These are phyloP conservation scores for Lipomyces lipofer DNA, from an alignment of 805 yeast species.

Conservation along the genomic window DNA sequence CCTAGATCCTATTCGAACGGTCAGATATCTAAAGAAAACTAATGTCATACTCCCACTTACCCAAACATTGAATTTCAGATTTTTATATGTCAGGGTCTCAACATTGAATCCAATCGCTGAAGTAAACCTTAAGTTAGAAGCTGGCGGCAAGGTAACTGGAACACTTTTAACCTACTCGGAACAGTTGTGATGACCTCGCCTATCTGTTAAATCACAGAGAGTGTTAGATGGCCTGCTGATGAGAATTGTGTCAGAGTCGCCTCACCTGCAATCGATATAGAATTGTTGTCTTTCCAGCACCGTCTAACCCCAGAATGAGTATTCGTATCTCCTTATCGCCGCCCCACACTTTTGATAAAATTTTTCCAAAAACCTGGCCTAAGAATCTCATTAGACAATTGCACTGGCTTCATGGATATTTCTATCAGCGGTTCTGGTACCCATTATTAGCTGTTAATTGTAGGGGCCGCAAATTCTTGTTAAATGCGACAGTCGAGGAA, in stretches of 20 bases:
- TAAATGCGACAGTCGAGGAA: too few species aligned
- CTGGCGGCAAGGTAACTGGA: neutral
- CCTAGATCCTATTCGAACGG: conserved; percentile 63
- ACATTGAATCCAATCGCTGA: conserved; percentile 60
- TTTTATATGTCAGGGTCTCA: conserved; percentile 78
- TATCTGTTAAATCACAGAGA: conserved; percentile 39
- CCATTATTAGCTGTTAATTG: too few species aligned
- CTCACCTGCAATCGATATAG: conserved; percentile 74
- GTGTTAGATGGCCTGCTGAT: neutral
- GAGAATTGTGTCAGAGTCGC: conserved; percentile 50
- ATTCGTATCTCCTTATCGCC: conserved; percentile 67
- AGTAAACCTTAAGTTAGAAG: neutral
- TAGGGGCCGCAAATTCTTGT: too few species aligned
- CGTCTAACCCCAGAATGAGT: conserved; percentile 87
- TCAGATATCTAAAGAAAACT: neutral
- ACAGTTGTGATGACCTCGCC: conserved; percentile 84
- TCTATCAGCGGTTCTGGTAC: too few species aligned
- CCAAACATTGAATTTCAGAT: conserved; percentile 85
- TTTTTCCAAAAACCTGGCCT: conserved; percentile 86
- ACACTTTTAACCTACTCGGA: conserved; percentile 50
- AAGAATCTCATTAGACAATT: too few species aligned
- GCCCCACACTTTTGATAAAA: conserved; percentile 88
- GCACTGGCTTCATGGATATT: too few species aligned
- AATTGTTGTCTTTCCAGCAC: conserved; percentile 95
- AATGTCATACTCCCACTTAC: conserved; percentile 6